Evolutionary conservation across 305 asterid species (phyloP).

Genomic region (Solanum chacoense): DNA sequence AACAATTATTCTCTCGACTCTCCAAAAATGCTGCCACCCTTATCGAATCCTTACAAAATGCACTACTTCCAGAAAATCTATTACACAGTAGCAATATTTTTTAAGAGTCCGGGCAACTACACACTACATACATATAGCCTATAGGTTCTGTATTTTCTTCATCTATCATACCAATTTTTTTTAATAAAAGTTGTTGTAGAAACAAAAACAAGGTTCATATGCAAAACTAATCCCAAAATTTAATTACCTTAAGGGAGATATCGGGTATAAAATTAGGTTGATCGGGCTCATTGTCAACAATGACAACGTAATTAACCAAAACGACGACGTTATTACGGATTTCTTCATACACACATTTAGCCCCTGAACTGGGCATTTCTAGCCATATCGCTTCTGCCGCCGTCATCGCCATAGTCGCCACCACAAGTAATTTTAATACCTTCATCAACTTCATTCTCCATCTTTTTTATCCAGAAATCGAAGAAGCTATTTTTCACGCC

Average conservation of each 20-base stretch:
- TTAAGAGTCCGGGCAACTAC: not conserved
- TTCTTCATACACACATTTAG: constrained; percentile 81
- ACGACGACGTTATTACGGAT: constrained; percentile 73
- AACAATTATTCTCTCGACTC: not conserved
- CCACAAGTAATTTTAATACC: not conserved
- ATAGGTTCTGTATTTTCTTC: too few species aligned
- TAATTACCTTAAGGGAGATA: constrained; percentile 56
- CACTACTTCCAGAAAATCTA: not conserved
- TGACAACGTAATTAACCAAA: constrained; percentile 60
- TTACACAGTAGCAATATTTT: not conserved
- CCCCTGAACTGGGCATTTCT: constrained; percentile 51
- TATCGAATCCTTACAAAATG: not conserved
- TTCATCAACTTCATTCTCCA: not conserved
- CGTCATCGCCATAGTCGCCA: not conserved
- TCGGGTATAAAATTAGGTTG: constrained; percentile 41
- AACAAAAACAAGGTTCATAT: not conserved
- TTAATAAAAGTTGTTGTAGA: not conserved
- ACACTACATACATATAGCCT: not conserved
- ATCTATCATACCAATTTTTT: not conserved
- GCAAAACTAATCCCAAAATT: not conserved
- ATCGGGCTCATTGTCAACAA: constrained; percentile 35
- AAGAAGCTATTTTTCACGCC: not conserved
- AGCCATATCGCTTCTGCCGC: constrained; percentile 43
- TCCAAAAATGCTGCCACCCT: not conserved
- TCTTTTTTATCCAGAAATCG: not conserved